Percentiles rank a stretch among this genome's conserved stretches.
Conservation (phyloP, 257 asterid genomes). For the Salvia splendens region DNA sequence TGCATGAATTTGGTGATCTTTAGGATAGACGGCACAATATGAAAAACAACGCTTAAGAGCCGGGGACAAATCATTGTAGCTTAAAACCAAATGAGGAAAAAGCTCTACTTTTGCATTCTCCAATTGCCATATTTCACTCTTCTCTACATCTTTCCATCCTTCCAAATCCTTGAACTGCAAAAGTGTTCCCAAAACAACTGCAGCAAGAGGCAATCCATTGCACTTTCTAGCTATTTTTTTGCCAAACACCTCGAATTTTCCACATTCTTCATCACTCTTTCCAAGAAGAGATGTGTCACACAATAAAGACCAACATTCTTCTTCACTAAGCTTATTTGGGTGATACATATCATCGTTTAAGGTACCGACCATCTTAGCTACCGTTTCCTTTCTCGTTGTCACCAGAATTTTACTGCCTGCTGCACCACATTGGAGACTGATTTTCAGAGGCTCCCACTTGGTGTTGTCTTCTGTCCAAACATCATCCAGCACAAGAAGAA, state of each 20-base stretch:
- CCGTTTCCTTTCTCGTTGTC: slow-evolving; percentile 5
- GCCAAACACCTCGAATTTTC: background rate
- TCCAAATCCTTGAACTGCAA: background rate
- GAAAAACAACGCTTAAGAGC: background rate
- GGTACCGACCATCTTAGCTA: background rate
- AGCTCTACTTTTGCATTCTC: background rate
- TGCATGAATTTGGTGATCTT: background rate
- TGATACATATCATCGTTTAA: background rate
- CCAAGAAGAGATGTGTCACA: background rate
- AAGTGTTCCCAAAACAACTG: background rate
- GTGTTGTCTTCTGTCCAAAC: slow-evolving; percentile 19
- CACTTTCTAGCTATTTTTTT: background rate
- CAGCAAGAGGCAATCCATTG: background rate
- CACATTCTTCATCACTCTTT: background rate
- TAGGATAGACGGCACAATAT: background rate
- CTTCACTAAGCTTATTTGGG: background rate
- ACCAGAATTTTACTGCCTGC: slow-evolving; percentile 13
- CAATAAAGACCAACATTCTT: background rate
- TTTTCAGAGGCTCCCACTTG: slow-evolving; percentile 19
- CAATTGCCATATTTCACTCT: background rate
- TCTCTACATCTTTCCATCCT: background rate
- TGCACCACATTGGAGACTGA: background rate
- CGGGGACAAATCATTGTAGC: background rate
- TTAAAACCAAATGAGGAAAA: background rate
- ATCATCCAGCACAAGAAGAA: slow-evolving; percentile 31